Base-by-base conservation (phyloP, 192 early-diverging fungal species). In the Hyaloraphidium curvatum region DNA sequence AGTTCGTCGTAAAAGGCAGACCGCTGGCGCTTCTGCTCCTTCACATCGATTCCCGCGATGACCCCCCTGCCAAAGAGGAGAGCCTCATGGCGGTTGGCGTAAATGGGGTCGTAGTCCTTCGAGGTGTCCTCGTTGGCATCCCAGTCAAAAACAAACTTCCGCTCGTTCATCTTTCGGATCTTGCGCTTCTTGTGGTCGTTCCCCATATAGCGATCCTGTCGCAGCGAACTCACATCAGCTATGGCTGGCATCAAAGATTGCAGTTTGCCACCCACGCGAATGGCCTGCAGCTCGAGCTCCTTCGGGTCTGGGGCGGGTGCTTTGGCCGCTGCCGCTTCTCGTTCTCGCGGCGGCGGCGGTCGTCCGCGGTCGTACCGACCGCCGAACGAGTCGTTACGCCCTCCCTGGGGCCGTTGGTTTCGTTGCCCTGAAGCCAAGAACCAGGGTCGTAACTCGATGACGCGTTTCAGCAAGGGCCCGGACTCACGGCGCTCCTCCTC, bases 91-190 rank as follows among this genome's bases (percentile, higher is more conserved):
- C 77, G 68, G 54, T 81, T 72, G 43, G 76, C 74, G 63, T 97
- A 97, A 3, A 97, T 63, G 11, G 91, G 89, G 62, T 86, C 91
- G 50, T 85, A 78, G 57, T 95, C 91, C 30, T 79, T 68, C 16
- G 92, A 91, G 1, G 94, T 98, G 58, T 98, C 94, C 63, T 98
- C 94, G 23, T 73, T 71, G 0, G 87, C 83, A 52, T 83, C 87
- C 94, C 94, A 98, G 62, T 93, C 94, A 73, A 98, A 98, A 14
- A 89, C 85, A 65, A 98, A 94, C 60, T 89, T 91, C 50, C 89
- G 86, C 50, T 94, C 87, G 57, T 87, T 86, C 71, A 85, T 82
- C 54, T 72, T 74, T 13, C 92, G 80, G 48, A 81, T 68, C 55
- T 79, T 81, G 27, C 89, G 75, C 54, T 78, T 74, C 11, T 78